Conservation (phyloP, 2,329 filamentous ascomycete species). For the Cryphonectria radicalis region DNA sequence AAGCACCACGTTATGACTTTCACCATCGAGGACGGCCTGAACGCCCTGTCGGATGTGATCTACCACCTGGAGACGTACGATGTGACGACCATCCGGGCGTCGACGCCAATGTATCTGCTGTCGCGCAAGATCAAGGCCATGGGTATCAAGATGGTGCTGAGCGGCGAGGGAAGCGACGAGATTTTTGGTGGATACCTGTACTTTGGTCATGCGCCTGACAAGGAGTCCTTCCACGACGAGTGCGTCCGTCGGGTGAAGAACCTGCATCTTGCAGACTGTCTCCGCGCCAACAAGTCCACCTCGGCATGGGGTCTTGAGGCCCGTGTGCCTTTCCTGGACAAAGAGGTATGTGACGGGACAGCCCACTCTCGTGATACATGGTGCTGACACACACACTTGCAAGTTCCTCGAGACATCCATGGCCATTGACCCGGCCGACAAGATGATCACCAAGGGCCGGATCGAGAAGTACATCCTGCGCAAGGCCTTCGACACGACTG, state of each 20-base stretch:
- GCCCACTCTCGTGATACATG: too few species aligned
- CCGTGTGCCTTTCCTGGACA: conserved; percentile 96
- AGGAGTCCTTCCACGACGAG: conserved; percentile 92
- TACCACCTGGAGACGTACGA: conserved; percentile 98
- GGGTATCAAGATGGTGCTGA: conserved; percentile 99
- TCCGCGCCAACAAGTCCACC: conserved; percentile 98
- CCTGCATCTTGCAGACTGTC: conserved; percentile 92
- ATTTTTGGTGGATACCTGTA: conserved; percentile 99
- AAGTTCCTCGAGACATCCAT: conserved; percentile 92
- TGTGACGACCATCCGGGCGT: conserved; percentile 97
- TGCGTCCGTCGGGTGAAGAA: conserved; percentile 94
- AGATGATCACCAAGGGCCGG: conserved; percentile 88
- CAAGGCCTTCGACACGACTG: conserved; percentile 93
- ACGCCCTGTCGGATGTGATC: conserved; percentile 96
- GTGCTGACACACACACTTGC: conserved; percentile 31
- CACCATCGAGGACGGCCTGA: conserved; percentile 94
- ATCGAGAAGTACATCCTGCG: conserved; percentile 98
- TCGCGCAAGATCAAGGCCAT: conserved; percentile 99
- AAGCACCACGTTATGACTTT: conserved; percentile 99
- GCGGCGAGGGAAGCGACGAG: conserved; percentile 95
- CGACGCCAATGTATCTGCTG: conserved; percentile 97
- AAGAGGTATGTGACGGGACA: conserved; percentile 61
- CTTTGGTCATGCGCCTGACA: conserved; percentile 93
- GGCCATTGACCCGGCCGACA: conserved; percentile 92
- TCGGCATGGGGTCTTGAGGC: conserved; percentile 98